Conservation (phyloP, 768 basidiomycete genomes). For the Tephrocybe rancida region DNA sequence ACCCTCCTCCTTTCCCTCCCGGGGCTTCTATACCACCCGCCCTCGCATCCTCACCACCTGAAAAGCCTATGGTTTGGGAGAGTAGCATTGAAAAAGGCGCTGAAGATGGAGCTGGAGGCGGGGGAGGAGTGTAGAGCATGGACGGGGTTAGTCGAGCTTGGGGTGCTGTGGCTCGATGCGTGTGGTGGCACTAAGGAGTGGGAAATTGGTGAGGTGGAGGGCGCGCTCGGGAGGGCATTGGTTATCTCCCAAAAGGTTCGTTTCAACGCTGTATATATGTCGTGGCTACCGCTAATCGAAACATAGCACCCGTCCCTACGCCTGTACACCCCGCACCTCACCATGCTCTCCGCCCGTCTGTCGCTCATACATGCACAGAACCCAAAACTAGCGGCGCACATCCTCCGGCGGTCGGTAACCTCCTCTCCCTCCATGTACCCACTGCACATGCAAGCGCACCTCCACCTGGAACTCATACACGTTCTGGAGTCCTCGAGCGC, state of each 20-base stretch:
- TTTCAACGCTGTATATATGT: background rate
- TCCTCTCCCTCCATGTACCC: constrained; percentile 30
- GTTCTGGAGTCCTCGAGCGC: no score
- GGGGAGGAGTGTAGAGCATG: constrained; percentile 72
- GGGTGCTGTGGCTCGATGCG: constrained; percentile 51
- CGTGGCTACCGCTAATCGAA: background rate
- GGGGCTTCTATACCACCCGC: constrained; percentile 61
- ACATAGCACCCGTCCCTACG: constrained; percentile 66
- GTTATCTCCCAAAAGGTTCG: constrained; percentile 57
- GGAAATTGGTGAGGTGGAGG: constrained; percentile 61
- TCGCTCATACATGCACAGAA: constrained; percentile 48
- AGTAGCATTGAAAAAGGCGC: constrained; percentile 56
- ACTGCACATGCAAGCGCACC: constrained; percentile 52
- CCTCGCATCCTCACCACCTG: constrained; percentile 56
- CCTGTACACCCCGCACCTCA: constrained; percentile 59
- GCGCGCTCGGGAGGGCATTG: constrained; percentile 70
- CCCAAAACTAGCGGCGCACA: constrained; percentile 59
- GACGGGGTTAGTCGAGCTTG: constrained; percentile 70
- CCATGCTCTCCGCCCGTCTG: constrained; percentile 64
- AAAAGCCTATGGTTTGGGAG: constrained; percentile 59
- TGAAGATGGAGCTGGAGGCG: constrained; percentile 51
- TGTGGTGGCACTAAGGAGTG: constrained; percentile 56
- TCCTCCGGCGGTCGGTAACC: constrained; percentile 55
- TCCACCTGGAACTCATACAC: constrained; percentile 58
- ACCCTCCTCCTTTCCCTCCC: constrained; percentile 66